Percentiles rank a stretch among this genome's conserved stretches.
Conservation (phyloP, 352 stramenopile genomes). For the Lagenidium giganteum region DNA sequence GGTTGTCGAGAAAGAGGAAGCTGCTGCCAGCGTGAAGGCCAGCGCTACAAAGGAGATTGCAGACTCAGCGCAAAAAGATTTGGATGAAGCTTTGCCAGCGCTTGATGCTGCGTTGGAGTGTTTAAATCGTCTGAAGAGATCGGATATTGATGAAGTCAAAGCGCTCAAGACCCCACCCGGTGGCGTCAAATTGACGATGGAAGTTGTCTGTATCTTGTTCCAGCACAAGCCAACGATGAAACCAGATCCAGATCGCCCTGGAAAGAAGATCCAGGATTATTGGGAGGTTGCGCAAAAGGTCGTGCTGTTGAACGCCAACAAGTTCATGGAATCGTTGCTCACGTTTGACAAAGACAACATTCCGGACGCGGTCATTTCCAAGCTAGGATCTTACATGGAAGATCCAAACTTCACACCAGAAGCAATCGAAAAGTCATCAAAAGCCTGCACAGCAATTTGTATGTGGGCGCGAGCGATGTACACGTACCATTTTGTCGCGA, state of each 20-base stretch:
- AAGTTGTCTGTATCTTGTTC: conserved; percentile 90
- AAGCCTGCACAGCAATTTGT: conserved; percentile 89
- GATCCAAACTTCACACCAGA: conserved; percentile 89
- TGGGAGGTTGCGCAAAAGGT: conserved; percentile 88
- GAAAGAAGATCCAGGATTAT: conserved; percentile 91
- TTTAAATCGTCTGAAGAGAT: conserved; percentile 88
- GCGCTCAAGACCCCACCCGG: conserved; percentile 86
- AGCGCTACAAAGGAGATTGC: conserved; percentile 88
- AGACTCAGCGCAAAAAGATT: conserved; percentile 80
- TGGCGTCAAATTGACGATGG: conserved; percentile 91
- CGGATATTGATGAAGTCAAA: conserved; percentile 91
- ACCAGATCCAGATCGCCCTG: conserved; percentile 77
- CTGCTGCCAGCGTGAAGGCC: conserved; percentile 79
- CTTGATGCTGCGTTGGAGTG: conserved; percentile 85
- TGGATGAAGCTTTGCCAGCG: conserved; percentile 84
- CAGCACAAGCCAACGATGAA: conserved; percentile 87
- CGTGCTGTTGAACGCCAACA: conserved; percentile 90
- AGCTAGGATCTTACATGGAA: conserved; percentile 81
- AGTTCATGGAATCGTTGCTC: conserved; percentile 87
- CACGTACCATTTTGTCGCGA: conserved; percentile 83
- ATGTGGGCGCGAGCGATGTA: conserved; percentile 87
- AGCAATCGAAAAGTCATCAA: conserved; percentile 90
- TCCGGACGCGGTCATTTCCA: conserved; percentile 80
- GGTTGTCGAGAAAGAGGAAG: conserved; percentile 86
- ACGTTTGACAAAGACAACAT: conserved; percentile 94